phyloP scores from a whole-genome alignment of 208 protist species.

The Acanthamoeba sp. region DNA sequence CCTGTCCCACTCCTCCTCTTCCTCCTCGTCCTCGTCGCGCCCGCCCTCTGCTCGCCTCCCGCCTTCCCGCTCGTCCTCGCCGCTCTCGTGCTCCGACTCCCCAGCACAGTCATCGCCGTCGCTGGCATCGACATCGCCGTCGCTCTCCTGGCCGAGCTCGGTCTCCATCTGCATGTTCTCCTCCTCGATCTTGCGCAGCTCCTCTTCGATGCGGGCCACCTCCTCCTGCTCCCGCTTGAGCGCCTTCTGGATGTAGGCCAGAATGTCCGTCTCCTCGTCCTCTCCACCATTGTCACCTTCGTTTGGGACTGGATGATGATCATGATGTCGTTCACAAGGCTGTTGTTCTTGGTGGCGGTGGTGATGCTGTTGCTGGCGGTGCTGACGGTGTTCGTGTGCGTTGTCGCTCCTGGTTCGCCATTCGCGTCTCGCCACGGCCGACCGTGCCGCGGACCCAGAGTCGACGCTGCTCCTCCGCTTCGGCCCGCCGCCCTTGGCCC shows the following conservation, averaged over 20 bases:
- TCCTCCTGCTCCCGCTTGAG: conserved; percentile 24
- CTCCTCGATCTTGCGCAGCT: conserved; percentile 17
- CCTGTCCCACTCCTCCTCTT: background rate
- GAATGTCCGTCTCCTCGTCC: conserved; percentile 7
- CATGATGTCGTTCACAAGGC: too few relatives aligned
- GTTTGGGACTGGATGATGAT: background rate
- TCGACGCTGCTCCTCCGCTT: background rate
- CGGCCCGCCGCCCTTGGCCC: background rate
- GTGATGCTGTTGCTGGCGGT: background rate
- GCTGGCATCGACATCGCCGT: background rate
- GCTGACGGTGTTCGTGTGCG: background rate
- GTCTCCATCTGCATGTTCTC: conserved; percentile 39
- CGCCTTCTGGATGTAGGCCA: conserved; percentile 8
- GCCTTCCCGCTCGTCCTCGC: background rate
- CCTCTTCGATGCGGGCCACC: conserved; percentile 4
- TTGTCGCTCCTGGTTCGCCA: background rate
- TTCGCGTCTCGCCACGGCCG: background rate
- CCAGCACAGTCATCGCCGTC: background rate
- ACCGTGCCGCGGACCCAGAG: background rate
- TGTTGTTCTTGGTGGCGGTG: background rate
- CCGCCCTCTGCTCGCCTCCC: background rate
- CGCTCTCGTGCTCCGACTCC: background rate
- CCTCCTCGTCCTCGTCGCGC: background rate
- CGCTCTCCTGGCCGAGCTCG: background rate
- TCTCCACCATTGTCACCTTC: background rate